Evolutionary conservation across 257 asterid species (phyloP), one percentile per base, ranked within the genome.

Genomic region (Oldenlandia corymbosa): DNA sequence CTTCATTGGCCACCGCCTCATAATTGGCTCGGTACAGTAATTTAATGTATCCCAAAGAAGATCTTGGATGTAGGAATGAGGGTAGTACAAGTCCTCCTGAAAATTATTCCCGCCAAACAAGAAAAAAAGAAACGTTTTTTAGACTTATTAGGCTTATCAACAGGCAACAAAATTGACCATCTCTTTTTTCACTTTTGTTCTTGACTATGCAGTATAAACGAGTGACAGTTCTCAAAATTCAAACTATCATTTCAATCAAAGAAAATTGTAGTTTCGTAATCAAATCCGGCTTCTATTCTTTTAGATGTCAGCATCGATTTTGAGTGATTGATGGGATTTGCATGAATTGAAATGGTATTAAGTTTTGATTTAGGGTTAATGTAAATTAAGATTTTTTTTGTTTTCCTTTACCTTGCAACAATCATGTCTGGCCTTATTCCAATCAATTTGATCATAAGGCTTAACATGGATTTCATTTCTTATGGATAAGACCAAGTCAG

Each of bases 381-480:
- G n/a, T n/a, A n/a, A n/a, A n/a, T 5, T 2, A 37, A 34, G 12
- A 12, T 56, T 14, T 31, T 13, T 4, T 0, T 18, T 4, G 50
- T 46, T 11, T 23, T 20, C 7, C 43, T 73, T 2, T 28, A 84
- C 88, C 88, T 83, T 67, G 26, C 96, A 89, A 65, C 96, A 89
- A 7, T 84, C 62, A 43, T 86, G 90, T 10, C 96, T 88, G 1
- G 95, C 91, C 65, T 80, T 75, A 20, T 89, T 86, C 95, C 96
- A 89, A 12, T 89, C 81, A 3, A 89, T 84, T 12, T 84, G 47
- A 21, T 81, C 72, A 48, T 86, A 89, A 0, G 87, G 81, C 24
- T 71, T 70, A 34, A 76, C 63, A 61, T 89, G 83, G 63, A 89
- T 86, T 65, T 89, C 96, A 27, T 81, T 13, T 41, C 96, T 77